Percentiles rank a stretch among this genome's conserved stretches.
Evolutionary conservation across 1,139 yeast species (phyloP).

Genomic region (Debaryomyces coudertii): DNA sequence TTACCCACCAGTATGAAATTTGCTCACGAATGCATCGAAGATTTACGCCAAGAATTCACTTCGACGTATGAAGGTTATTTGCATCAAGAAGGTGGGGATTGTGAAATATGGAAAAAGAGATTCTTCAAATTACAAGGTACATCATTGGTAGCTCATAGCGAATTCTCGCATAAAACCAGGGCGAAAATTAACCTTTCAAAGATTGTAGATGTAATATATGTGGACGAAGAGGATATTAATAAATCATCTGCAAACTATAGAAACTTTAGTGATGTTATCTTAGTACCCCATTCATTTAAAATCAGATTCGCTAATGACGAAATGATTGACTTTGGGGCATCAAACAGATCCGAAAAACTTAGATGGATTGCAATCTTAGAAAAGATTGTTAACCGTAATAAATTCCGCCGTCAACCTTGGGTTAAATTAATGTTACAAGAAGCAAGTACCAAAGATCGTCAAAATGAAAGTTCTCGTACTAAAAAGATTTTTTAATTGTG

Average conservation of each 20-base stretch:
- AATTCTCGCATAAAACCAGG: conserved; percentile 59
- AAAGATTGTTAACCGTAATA: conserved; percentile 54
- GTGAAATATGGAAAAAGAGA: conserved; percentile 62
- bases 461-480: conserved; percentile 1
- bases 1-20: conserved; percentile 67
- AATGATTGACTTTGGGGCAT: conserved; percentile 70
- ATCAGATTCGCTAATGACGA: conserved; percentile 69
- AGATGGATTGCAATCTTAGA: conserved; percentile 62
- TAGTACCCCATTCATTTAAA: conserved; percentile 66
- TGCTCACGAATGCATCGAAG: conserved; percentile 56
- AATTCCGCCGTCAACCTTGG: conserved; percentile 72
- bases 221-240: conserved; percentile 45
- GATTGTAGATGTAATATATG: conserved; percentile 56
- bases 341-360: conserved; percentile 54
- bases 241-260: conserved; percentile 43
- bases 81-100: conserved; percentile 82
- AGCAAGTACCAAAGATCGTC: background rate
- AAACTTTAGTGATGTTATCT: conserved; percentile 64
- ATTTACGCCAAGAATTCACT: conserved; percentile 44
- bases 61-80: conserved; percentile 59
- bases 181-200: conserved; percentile 69
- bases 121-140: conserved; percentile 64
- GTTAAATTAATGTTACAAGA: conserved; percentile 50
- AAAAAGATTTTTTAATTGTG: conserved; percentile 5
- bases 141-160: conserved; percentile 67